phyloP scores from a whole-genome alignment of 192 early-diverging fungal species.

The Mortierella antarctica region DNA sequence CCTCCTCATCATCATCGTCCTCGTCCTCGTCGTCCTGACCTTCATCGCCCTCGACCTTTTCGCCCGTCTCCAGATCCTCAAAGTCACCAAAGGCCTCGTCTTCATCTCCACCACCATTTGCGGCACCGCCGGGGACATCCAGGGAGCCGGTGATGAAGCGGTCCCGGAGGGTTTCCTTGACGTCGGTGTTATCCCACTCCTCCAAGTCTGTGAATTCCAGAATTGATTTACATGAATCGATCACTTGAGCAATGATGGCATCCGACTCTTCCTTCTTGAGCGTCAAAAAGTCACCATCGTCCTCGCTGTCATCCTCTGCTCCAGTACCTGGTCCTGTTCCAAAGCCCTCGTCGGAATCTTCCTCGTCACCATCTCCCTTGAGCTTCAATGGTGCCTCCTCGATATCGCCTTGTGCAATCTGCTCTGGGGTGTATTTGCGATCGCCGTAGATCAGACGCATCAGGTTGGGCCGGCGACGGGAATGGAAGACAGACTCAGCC shows the following conservation, averaged over 20 bases:
- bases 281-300: slow-evolving; percentile 72
- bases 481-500: slow-evolving; percentile 66
- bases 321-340: slow-evolving; percentile 57
- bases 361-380: slow-evolving; percentile 34
- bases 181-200: slow-evolving; percentile 75
- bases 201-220: slow-evolving; percentile 67
- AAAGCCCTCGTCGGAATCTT: slow-evolving; percentile 55
- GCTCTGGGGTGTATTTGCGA: slow-evolving; percentile 59
- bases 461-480: slow-evolving; percentile 77
- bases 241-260: slow-evolving; percentile 31
- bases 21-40: slow-evolving; percentile 32
- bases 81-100: slow-evolving; percentile 82
- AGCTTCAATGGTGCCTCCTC: slow-evolving; percentile 39
- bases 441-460: slow-evolving; percentile 91
- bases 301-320: slow-evolving; percentile 57
- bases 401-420: slow-evolving; percentile 56
- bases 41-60: slow-evolving; percentile 56
- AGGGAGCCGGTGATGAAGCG: slow-evolving; percentile 83
- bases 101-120: slow-evolving; percentile 58
- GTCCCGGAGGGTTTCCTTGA: slow-evolving; percentile 73
- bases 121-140: slow-evolving; percentile 53
- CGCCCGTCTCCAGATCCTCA: slow-evolving; percentile 79
- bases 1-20: slow-evolving; percentile 34
- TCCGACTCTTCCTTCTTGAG: slow-evolving; percentile 55
- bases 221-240: slow-evolving; percentile 81